These are phyloP conservation scores for Fusarium aywerte DNA, from an alignment of 2,329 filamentous ascomycete genomes.

Conservation along the genomic window DNA sequence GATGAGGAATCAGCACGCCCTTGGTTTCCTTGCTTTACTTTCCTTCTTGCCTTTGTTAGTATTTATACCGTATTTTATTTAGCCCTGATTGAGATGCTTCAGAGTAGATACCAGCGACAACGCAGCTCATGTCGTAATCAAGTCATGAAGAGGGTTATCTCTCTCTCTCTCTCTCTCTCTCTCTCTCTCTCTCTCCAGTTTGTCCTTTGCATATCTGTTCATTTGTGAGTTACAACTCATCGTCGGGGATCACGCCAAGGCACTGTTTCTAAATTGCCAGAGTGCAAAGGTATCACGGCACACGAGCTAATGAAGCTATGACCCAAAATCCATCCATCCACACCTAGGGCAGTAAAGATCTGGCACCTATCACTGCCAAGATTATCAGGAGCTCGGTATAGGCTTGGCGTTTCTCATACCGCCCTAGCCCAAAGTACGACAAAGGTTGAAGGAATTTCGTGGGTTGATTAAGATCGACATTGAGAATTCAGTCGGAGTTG, in stretches of 20 bases:
- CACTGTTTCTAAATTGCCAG: not conserved
- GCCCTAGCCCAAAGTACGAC: not conserved
- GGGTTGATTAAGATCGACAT: constrained; percentile 24
- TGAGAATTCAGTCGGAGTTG: not conserved
- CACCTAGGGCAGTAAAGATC: not conserved
- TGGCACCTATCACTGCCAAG: constrained; percentile 8
- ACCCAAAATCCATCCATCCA: not conserved
- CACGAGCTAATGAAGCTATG: not conserved
- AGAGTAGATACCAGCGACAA: constrained; percentile 30
- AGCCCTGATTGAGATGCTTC: constrained; percentile 6
- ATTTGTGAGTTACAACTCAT: not conserved
- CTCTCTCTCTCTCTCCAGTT: not conserved
- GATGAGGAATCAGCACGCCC: constrained; percentile 1
- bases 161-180: no score
- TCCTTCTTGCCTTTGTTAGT: constrained; percentile 1
- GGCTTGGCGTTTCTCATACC: constrained; percentile 12
- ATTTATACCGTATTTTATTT: constrained; percentile 4
- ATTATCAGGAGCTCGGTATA: not conserved
- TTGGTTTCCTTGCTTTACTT: constrained; percentile 13
- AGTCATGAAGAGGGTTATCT: constrained; percentile 2
- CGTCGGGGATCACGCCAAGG: not conserved
- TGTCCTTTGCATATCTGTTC: not conserved
- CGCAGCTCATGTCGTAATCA: constrained; percentile 11
- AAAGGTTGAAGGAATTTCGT: not conserved
- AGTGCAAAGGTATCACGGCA: not conserved